Percentiles rank a stretch among this genome's conserved stretches.
These are phyloP conservation scores for Prunus kanzakura DNA, from an alignment of 306 rosid genomes.

Conservation along the genomic window DNA sequence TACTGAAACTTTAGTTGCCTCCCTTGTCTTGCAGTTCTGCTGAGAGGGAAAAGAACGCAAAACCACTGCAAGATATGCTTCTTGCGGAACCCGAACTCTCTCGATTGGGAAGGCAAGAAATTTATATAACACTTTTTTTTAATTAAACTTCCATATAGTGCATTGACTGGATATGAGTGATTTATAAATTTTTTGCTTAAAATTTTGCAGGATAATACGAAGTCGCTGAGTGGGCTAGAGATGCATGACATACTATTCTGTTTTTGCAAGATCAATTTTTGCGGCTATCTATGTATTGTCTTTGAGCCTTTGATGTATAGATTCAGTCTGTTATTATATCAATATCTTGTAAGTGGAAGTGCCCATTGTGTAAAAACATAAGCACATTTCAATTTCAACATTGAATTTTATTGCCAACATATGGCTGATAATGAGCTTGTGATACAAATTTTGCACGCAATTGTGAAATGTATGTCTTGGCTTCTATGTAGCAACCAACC, in stretches of 20 bases:
- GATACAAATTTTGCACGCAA: neutral
- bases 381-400: neutral
- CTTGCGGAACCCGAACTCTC: conserved; percentile 87
- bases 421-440: neutral
- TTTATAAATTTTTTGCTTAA: conserved; percentile 12
- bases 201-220: conserved; percentile 69
- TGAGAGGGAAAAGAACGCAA: conserved; percentile 36
- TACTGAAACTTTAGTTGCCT: conserved; percentile 5
- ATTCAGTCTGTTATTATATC: neutral
- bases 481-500: neutral
- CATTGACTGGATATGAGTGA: conserved; percentile 3
- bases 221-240: conserved; percentile 34
- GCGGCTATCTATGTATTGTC: neutral
- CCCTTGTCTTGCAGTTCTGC: conserved; percentile 34
- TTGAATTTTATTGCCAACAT: neutral
- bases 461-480: neutral
- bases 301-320: neutral
- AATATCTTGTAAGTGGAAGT: neutral
- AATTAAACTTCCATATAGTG: conserved; percentile 2
- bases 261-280: neutral
- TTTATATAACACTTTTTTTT: neutral
- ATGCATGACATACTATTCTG: neutral
- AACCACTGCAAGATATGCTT: conserved; percentile 73
- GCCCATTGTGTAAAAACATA: neutral
- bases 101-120: conserved; percentile 74